phyloP scores from a whole-genome alignment of 805 yeast genomes.

The Sugiyamaella smithiae region DNA sequence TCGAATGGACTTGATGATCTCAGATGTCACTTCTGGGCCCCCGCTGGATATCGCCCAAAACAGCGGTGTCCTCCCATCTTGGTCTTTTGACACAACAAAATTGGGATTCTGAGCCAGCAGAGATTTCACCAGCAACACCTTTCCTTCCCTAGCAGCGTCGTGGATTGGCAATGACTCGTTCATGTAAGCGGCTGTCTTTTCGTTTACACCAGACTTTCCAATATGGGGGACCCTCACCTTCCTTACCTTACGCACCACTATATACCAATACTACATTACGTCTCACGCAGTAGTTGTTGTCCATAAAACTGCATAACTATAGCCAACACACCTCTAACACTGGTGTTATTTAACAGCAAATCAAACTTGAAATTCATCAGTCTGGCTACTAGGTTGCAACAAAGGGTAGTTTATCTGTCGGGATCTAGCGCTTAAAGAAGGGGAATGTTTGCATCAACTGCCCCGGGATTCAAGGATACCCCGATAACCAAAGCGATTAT shows the following conservation, averaged over 20 bases:
- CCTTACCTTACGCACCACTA: too few species aligned
- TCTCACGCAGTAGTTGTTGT: too few species aligned
- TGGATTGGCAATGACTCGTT: constrained; percentile 21
- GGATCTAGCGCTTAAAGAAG: too few species aligned
- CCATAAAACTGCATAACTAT: too few species aligned
- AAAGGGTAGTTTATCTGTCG: too few species aligned
- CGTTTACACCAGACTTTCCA: too few species aligned
- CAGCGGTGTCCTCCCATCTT: constrained; percentile 74
- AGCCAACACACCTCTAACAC: too few species aligned
- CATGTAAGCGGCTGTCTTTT: constrained; percentile 3
- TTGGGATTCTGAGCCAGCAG: constrained; percentile 51
- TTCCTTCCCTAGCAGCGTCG: constrained; percentile 63
- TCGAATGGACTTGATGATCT: constrained; percentile 42
- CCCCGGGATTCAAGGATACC: constrained; percentile 38
- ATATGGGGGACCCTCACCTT: too few species aligned
- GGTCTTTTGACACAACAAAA: constrained; percentile 50
- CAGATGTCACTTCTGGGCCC: constrained; percentile 49
- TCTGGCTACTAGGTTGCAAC: too few species aligned
- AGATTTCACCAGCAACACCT: constrained; percentile 49
- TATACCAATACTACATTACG: too few species aligned
- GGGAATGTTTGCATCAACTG: constrained; percentile 36
- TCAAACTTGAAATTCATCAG: too few species aligned
- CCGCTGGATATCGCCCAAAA: constrained; percentile 85
- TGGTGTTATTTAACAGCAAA: too few species aligned
- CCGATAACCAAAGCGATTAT: constrained; percentile 36